Conservation (phyloP, 345 rosid species). For the Rhizophora apiculata region DNA sequence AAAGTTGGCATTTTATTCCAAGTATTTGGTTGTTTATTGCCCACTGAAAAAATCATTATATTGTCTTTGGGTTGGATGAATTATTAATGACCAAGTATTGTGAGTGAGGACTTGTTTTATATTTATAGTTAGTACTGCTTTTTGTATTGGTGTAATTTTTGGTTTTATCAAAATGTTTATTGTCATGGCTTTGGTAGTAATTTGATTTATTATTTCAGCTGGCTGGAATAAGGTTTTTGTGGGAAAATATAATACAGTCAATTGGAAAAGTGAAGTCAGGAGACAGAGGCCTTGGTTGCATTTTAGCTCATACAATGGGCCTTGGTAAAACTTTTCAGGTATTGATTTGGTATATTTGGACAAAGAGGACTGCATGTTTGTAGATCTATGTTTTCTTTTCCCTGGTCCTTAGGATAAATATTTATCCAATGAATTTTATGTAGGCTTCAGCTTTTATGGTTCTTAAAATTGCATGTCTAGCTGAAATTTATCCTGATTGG, state of each 20-base stretch:
- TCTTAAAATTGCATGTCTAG: too few relatives aligned
- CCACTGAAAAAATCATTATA: background rate
- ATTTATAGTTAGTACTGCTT: too few relatives aligned
- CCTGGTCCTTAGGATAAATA: background rate
- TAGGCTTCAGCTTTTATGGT: too few relatives aligned
- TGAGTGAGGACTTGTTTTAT: constrained; percentile 2
- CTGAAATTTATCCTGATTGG: too few relatives aligned
- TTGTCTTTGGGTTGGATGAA: constrained; percentile 3
- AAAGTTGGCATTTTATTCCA: background rate
- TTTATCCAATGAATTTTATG: too few relatives aligned
- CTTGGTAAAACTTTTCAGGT: constrained; percentile 99
- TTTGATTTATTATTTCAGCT: constrained; percentile 50
- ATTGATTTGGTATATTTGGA: constrained; percentile 9
- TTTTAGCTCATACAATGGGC: constrained; percentile 99
- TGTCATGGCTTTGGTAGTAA: background rate
- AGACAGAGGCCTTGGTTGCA: constrained; percentile 98
- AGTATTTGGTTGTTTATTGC: background rate
- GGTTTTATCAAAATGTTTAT: too few relatives aligned
- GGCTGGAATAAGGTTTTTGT: constrained; percentile 91
- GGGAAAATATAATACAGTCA: constrained; percentile 98
- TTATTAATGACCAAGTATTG: background rate
- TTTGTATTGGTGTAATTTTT: too few relatives aligned
- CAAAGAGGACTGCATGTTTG: background rate
- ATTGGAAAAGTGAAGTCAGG: constrained; percentile 78
- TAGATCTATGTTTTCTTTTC: background rate